These are phyloP conservation scores for Telfairia occidentalis DNA, from an alignment of 331 rosid species.

Conservation along the genomic window DNA sequence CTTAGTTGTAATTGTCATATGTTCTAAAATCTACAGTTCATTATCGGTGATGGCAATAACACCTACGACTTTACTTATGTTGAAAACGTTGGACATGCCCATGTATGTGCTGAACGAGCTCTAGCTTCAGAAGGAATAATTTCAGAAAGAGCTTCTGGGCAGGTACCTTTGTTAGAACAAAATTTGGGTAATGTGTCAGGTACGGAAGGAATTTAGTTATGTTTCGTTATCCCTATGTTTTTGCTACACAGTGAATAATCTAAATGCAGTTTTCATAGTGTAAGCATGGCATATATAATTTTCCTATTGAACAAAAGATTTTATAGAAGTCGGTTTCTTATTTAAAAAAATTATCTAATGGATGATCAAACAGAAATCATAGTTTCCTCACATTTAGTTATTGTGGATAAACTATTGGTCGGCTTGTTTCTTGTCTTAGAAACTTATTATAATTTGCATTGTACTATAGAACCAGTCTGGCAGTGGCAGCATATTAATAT, in stretches of 20 bases:
- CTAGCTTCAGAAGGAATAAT: conserved; percentile 55
- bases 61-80: conserved; percentile 84
- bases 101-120: conserved; percentile 83
- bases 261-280: not conserved
- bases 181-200: not conserved
- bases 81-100: conserved; percentile 92
- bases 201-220: not conserved
- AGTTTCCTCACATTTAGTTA: not conserved
- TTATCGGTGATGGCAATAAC: conserved; percentile 84
- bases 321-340: not conserved
- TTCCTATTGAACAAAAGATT: not conserved
- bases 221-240: not conserved
- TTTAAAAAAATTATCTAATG: not conserved
- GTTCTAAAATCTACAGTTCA: conserved; percentile 51
- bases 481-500: not conserved
- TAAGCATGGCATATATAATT: not conserved
- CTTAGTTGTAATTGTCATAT: conserved; percentile 3
- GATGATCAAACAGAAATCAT: not conserved
- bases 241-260: not conserved
- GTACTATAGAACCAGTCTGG: not conserved
- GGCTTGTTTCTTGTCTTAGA: not conserved
- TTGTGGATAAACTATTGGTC: not conserved
- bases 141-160: conserved; percentile 80
- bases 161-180: conserved; percentile 31
- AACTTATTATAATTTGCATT: not conserved